Percentiles rank a stretch among this genome's conserved stretches.
These are phyloP conservation scores for Aspergillus puulaauensis DNA, from an alignment of 2,329 filamentous ascomycete species.

Conservation along the genomic window DNA sequence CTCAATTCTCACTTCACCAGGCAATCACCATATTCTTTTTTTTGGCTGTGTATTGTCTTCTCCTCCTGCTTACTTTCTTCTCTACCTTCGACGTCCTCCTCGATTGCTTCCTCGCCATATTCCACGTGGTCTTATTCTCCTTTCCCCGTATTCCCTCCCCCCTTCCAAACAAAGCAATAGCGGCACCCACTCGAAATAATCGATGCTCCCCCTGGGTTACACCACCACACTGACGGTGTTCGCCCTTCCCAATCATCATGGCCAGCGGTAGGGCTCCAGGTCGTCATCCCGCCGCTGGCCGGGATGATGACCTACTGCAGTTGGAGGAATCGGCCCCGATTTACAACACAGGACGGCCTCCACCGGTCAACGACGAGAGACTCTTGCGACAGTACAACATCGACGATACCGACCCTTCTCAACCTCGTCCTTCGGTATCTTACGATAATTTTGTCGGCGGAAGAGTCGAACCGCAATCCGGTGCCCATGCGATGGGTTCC, in stretches of 20 bases:
- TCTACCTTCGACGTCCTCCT: neutral
- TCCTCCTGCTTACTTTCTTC: neutral
- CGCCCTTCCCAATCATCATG: constrained; percentile 41
- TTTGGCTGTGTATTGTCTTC: neutral
- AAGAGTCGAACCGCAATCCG: constrained; percentile 51
- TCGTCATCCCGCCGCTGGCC: constrained; percentile 45
- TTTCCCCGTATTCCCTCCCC: neutral
- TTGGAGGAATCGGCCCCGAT: constrained; percentile 40
- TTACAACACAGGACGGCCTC: constrained; percentile 74
- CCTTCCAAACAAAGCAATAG: constrained; percentile 5
- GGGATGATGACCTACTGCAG: constrained; percentile 46
- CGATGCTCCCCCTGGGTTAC: constrained; percentile 43
- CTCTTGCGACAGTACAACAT: constrained; percentile 73
- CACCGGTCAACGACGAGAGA: constrained; percentile 78
- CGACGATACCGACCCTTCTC: constrained; percentile 62
- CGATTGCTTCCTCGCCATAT: constrained; percentile 9
- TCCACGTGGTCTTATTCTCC: constrained; percentile 3
- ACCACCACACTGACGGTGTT: constrained; percentile 32
- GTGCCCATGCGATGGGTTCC: constrained; percentile 45
- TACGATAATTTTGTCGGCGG: constrained; percentile 92
- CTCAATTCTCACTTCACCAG: constrained; percentile 6
- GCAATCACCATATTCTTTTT: neutral
- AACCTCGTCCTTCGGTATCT: constrained; percentile 78
- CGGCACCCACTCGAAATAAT: constrained; percentile 19
- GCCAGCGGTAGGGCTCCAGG: constrained; percentile 56